Conservation (phyloP, 1,284 basidiomycete species). For the Malassezia yamatoensis region DNA sequence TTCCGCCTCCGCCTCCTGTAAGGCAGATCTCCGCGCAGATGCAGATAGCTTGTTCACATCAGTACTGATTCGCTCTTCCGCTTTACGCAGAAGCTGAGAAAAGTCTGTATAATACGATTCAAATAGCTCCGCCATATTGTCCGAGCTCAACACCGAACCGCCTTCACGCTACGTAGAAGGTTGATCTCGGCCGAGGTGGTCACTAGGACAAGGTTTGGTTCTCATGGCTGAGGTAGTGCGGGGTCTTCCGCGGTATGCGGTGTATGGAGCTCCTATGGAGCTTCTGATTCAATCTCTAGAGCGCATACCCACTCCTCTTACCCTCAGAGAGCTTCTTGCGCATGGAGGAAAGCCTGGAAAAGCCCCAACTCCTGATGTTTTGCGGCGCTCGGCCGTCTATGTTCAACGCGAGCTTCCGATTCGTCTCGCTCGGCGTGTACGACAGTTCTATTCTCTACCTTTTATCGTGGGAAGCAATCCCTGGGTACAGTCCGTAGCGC, state of each 20-base stretch:
- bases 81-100: conserved; percentile 30
- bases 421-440: conserved; percentile 40
- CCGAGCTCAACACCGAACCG: not conserved
- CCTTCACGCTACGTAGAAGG: not conserved
- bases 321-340: conserved; percentile 34
- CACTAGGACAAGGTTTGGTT: not conserved
- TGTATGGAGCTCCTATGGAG: conserved; percentile 39
- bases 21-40: conserved; percentile 69
- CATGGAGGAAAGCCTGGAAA: conserved; percentile 33
- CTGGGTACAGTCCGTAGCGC: conserved; percentile 64
- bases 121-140: conserved; percentile 44
- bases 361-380: conserved; percentile 28
- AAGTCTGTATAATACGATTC: conserved; percentile 45
- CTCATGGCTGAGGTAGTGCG: conserved; percentile 2
- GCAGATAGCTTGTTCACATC: conserved; percentile 20
- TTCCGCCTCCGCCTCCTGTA: conserved; percentile 84
- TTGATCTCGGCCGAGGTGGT: conserved; percentile 8
- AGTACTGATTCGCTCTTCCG: conserved; percentile 26
- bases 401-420: conserved; percentile 43
- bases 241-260: conserved; percentile 12
- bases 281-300: conserved; percentile 32
- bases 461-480: conserved; percentile 79
- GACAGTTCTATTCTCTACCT: conserved; percentile 44
- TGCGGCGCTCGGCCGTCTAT: conserved; percentile 37
- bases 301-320: conserved; percentile 32